Evolutionary conservation across 2,329 filamentous ascomycete species (phyloP), one percentile per base, ranked within the genome.

Genomic region (Arthrinium phaeospermum): DNA sequence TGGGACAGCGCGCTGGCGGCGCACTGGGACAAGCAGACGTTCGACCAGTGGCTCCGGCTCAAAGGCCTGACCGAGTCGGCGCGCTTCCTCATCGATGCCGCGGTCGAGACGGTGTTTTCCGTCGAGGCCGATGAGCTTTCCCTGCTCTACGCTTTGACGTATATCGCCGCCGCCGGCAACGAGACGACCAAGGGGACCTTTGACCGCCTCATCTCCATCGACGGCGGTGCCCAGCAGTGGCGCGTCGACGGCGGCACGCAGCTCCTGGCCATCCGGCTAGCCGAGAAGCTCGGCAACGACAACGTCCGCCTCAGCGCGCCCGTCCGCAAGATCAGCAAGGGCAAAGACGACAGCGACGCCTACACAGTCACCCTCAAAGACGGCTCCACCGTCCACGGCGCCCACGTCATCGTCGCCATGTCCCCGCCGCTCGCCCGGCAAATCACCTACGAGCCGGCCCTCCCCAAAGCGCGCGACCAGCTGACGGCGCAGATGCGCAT

Each of bases 401-500:
- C 57, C 30, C 57, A 64, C 57, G 57, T 64, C 19, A 22, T 64
- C 57, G 57, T 64, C 14, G 57, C 57, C 57, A 64, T 64, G 57
- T 64, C 57, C 10, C 57, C 57, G 19, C 57, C 57, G 34, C 19
- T 64, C 8, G 57, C 57, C 19, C 57, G 57, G 34, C 30, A 64
- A 2, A 64, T 64, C 57, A 24, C 34, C 0, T 64, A 64, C 34
- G 57, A 64, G 57, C 57, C 57, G 19, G 19, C 34, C 3, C 34
- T 64, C 1, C 57, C 57, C 19, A 34, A 0, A 12, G 30, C 34
- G 34, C 57, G 57, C 57, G 57, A 64, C 57, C 57, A 41, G 19
- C 34, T 64, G 30, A 64, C 57, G 34, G 57, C 57, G 57, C 57
- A 64, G 34, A 64, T 64, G 57, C 57, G 57, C 57, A 64, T 64